phyloP scores from a whole-genome alignment of 495 filamentous ascomycete genomes.

The Penicillium flavigenum region DNA sequence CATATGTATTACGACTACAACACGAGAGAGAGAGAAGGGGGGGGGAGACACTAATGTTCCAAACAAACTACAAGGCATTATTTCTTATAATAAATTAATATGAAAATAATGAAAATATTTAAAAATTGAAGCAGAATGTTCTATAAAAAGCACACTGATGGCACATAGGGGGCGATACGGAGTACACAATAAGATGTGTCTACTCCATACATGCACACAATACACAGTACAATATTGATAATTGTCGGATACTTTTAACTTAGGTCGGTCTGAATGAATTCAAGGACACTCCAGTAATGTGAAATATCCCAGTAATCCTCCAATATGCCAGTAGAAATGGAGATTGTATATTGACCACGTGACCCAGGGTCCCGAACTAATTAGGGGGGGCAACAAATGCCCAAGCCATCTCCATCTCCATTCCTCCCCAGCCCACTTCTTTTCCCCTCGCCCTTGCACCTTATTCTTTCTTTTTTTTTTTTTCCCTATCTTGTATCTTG shows the following conservation, averaged over 20 bases:
- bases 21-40: too few relatives aligned
- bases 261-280: background rate
- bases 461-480: constrained; percentile 1
- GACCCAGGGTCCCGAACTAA: constrained; percentile 13
- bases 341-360: constrained; percentile 15
- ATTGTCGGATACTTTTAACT: background rate
- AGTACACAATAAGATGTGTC: background rate
- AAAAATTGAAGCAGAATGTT: background rate
- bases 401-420: constrained; percentile 26
- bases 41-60: too few relatives aligned
- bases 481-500: background rate
- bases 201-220: background rate
- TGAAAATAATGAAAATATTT: too few relatives aligned
- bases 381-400: constrained; percentile 22
- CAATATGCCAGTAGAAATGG: background rate
- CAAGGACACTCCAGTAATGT: background rate
- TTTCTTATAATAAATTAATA: too few relatives aligned
- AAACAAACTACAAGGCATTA: too few relatives aligned
- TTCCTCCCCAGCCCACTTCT: constrained; percentile 27
- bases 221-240: background rate
- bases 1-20: too few relatives aligned
- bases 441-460: constrained; percentile 13
- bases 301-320: too few relatives aligned
- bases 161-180: background rate
- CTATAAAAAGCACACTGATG: constrained; percentile 13